Evolutionary conservation across 257 asterid species (phyloP).

Genomic region (Solanum pennellii): DNA sequence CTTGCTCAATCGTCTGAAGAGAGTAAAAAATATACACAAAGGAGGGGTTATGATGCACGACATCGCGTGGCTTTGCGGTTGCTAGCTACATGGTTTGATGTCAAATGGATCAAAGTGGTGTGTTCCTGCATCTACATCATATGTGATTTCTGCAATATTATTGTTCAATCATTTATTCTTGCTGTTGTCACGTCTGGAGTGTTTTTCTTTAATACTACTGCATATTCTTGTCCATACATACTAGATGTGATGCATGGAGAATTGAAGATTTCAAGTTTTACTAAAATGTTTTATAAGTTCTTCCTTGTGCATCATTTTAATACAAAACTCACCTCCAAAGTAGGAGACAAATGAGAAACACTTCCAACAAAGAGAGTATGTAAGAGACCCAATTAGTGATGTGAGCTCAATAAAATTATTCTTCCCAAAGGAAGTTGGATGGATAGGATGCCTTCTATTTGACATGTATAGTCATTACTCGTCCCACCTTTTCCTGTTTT

Average conservation of each 20-base stretch:
- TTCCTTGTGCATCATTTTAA: neutral
- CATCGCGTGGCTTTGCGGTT: slow-evolving; percentile 78
- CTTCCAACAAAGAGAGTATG: neutral
- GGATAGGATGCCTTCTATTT: neutral
- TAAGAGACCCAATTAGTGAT: neutral
- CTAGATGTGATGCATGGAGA: neutral
- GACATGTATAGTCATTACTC: neutral
- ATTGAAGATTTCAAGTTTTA: neutral
- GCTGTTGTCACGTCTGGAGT: neutral
- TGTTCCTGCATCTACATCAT: neutral
- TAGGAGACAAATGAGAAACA: neutral
- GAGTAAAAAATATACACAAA: slow-evolving; percentile 26
- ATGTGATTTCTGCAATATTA: neutral
- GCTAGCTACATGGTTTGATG: slow-evolving; percentile 75
- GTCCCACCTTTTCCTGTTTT: neutral
- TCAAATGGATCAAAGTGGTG: slow-evolving; percentile 82
- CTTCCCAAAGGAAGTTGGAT: neutral
- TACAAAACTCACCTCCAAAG: neutral
- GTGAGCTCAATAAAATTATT: neutral
- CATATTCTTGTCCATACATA: neutral
- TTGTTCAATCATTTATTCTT: neutral
- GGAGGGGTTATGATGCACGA: slow-evolving; percentile 81
- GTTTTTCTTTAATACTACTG: neutral
- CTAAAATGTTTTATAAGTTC: neutral
- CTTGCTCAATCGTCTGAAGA: slow-evolving; percentile 48